Evolutionary conservation across 1,284 basidiomycete species (phyloP).

Genomic region (Phlebopus sp.): DNA sequence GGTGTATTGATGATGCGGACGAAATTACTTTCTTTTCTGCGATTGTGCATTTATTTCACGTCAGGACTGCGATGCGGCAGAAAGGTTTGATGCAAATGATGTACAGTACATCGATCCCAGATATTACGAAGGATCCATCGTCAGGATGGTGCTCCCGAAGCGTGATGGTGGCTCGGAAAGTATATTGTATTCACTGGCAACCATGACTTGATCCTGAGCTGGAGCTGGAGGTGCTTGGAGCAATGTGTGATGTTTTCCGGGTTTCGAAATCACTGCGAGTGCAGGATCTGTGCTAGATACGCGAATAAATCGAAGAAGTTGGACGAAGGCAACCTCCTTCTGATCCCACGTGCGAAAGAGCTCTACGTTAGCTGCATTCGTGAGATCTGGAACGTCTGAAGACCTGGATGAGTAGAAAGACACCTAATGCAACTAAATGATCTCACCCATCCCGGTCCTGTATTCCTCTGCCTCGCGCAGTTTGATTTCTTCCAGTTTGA

Average conservation of each 20-base stretch:
- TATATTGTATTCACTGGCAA: conserved; percentile 30
- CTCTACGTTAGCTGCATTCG: conserved; percentile 66
- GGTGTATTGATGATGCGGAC: conserved; percentile 15
- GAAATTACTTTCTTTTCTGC: conserved; percentile 9
- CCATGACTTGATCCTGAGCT: conserved; percentile 31
- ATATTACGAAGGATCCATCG: conserved; percentile 37
- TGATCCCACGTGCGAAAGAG: conserved; percentile 80
- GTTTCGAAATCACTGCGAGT: conserved; percentile 48
- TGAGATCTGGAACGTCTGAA: conserved; percentile 83
- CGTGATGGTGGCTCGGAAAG: conserved; percentile 33
- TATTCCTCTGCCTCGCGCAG: conserved; percentile 71
- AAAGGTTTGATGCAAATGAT: neutral
- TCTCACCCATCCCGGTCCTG: conserved; percentile 80
- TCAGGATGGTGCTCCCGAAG: conserved; percentile 43
- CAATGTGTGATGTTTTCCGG: conserved; percentile 54
- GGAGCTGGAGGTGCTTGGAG: conserved; percentile 5
- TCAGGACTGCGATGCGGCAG: neutral
- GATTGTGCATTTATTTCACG: conserved; percentile 5
- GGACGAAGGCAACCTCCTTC: conserved; percentile 68
- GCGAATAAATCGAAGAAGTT: conserved; percentile 73
- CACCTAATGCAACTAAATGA: conserved; percentile 1
- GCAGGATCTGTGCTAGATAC: conserved; percentile 59
- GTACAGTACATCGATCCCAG: neutral
- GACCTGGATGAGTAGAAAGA: conserved; percentile 8
- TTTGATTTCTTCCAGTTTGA: conserved; percentile 71